A percentile compares a stretch with the other conserved stretches of the same genome.
phyloP scores from a whole-genome alignment of 345 rosid species.

The Lepidium sativum region DNA sequence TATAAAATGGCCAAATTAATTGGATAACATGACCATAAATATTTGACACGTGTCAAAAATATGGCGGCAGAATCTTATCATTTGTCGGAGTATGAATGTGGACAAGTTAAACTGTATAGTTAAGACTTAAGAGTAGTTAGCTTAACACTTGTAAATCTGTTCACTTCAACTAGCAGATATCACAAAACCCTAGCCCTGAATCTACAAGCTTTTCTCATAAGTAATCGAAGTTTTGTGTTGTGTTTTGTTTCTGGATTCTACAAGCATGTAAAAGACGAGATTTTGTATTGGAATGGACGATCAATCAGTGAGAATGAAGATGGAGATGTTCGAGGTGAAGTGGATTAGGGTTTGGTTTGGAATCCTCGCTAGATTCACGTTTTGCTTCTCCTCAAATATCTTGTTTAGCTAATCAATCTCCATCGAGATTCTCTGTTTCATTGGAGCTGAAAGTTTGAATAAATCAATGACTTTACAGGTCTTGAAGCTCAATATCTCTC shows the following conservation, averaged over 20 bases:
- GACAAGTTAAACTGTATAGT: not conserved
- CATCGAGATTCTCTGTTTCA: not conserved
- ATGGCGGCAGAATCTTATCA: not conserved
- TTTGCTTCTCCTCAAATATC: not conserved
- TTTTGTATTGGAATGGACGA: constrained; percentile 32
- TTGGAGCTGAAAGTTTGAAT: not conserved
- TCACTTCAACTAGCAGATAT: not conserved
- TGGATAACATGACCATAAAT: not conserved
- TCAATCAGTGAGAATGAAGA: constrained; percentile 37
- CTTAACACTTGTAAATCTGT: not conserved
- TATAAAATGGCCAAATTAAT: not conserved
- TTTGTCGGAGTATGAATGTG: not conserved
- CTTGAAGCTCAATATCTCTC: constrained; percentile 36
- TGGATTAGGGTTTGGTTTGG: constrained; percentile 22
- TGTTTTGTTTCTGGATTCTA: constrained; percentile 12
- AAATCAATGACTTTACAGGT: constrained; percentile 41
- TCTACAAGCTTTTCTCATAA: not conserved
- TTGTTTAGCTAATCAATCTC: constrained; percentile 19
- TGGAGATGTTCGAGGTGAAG: constrained; percentile 19
- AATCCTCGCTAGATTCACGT: constrained; percentile 43
- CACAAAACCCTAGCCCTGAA: not conserved
- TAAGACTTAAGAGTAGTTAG: not conserved
- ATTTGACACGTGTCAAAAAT: not conserved
- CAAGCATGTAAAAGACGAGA: constrained; percentile 3
- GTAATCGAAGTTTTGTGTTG: constrained; percentile 25